Base-by-base conservation (phyloP, 139 green algal species). In the Chlamydomonas schloesseri region DNA sequence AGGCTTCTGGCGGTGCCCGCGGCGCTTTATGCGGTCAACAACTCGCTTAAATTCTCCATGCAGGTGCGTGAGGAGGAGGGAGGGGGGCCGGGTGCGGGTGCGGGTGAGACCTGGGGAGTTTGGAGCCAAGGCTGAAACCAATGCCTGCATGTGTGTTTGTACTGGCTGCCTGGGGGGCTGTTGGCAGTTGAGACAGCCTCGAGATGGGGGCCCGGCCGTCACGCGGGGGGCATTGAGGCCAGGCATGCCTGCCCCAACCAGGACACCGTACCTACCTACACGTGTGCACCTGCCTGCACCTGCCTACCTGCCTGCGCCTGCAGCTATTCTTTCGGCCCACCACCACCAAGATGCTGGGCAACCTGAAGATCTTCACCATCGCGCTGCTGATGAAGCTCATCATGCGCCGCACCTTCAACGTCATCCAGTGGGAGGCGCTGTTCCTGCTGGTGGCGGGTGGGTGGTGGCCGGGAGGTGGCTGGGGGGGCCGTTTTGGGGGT, bases 331-430 rank as follows among this genome's bases (percentile, higher is more conserved):
- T 91, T 80, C 50, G 76, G 31, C 97, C 97, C 64, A 98, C 97
- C 28, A 99, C 97, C 55, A 97, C 97, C 73, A 99, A 99, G 93
- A 99, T 99, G 97, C 92, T 99, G 42, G 90, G 92, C 71, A 99
- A 99, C 92, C 91, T 99, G 3, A 99, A 99, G 93, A 90, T 95
- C 72, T 93, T 95, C 77, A 90, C 84, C 62, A 99, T 99, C 36
- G 97, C 97, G 21, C 71, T 99, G 73, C 93, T 99, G 58, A 96
- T 99, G 93, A 93, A 93, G 28, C 73, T 87, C n/a, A 89, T 99
- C 36, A 91, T 99, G 94, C 82, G 93, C 62, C 92, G 94, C 24
- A 81, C 57, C 26, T 98, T 98, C 93, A 98, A 83, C 74, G 68
- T 96, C 31, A 94, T 97, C 37, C 95, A 99, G 88, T 99, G 96